Percentiles rank a stretch among this genome's conserved stretches.
phyloP scores from a whole-genome alignment of 139 green algal species.

The Medakamo hakoo region DNA sequence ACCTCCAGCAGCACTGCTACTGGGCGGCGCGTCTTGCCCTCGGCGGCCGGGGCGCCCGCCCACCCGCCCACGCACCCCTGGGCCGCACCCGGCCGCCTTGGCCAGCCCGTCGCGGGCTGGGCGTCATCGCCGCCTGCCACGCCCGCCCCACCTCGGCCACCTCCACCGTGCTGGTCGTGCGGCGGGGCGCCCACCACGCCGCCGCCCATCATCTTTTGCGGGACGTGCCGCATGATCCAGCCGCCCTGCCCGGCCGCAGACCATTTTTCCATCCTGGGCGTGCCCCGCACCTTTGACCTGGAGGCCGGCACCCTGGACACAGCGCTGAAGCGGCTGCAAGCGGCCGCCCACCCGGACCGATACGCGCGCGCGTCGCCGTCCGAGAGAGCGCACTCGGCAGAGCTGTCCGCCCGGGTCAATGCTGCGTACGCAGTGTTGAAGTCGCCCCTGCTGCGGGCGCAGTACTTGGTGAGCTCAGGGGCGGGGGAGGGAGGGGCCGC shows the following conservation, averaged over 20 bases:
- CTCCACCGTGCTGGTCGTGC: background rate
- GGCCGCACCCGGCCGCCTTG: no score
- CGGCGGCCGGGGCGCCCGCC: no score
- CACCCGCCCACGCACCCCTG: background rate
- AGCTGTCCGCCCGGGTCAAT: background rate
- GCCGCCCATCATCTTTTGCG: background rate
- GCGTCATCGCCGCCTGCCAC: background rate
- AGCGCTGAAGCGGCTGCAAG: background rate
- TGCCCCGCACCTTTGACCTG: background rate
- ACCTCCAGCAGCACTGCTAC: no score
- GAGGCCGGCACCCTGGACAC: background rate
- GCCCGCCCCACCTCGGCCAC: no score
- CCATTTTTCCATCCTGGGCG: background rate
- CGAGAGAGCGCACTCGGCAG: background rate
- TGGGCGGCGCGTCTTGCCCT: no score
- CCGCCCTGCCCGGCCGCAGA: no score
- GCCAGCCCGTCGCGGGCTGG: no score
- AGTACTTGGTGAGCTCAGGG: background rate
- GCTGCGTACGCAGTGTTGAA: background rate
- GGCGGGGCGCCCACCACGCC: background rate
- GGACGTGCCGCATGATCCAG: background rate
- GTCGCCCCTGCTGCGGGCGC: background rate
- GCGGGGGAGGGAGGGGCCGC: no score
- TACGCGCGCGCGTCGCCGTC: background rate
- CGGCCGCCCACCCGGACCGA: background rate